A percentile compares a stretch with the other conserved stretches of the same genome.
Conservation (phyloP, 2,329 filamentous ascomycete genomes). For the Rosellinia necatrix region DNA sequence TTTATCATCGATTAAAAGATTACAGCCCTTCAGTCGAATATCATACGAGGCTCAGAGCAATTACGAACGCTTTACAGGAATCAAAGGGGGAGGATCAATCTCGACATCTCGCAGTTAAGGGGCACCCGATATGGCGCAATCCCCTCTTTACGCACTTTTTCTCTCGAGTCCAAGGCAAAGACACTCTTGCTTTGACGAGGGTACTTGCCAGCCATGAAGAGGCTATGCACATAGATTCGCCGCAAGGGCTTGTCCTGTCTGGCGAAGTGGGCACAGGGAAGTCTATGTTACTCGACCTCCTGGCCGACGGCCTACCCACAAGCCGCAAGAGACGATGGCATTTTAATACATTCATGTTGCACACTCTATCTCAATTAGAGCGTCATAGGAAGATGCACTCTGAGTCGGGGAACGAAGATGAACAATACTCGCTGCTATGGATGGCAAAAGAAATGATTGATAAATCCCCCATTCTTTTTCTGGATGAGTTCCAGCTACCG, state of each 20-base stretch:
- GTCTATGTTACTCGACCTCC: constrained; percentile 80
- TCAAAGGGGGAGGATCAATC: constrained; percentile 40
- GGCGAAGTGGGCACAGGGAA: constrained; percentile 85
- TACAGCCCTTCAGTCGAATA: constrained; percentile 77
- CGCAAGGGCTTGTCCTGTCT: constrained; percentile 75
- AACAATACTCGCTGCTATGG: constrained; percentile 72
- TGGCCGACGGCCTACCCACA: constrained; percentile 78
- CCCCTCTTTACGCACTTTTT: constrained; percentile 65
- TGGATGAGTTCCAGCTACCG: constrained; percentile 84
- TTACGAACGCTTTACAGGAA: constrained; percentile 55
- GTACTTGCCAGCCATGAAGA: constrained; percentile 73
- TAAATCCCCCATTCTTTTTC: constrained; percentile 74
- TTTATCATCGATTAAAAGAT: constrained; percentile 77
- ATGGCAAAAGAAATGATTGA: constrained; percentile 77
- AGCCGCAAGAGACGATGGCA: constrained; percentile 76
- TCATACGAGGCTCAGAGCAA: constrained; percentile 64
- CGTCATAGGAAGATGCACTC: constrained; percentile 55
- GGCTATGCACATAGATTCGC: constrained; percentile 72
- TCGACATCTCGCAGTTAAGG: constrained; percentile 52
- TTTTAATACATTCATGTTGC: constrained; percentile 86
- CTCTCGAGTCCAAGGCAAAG: constrained; percentile 56
- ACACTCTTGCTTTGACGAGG: constrained; percentile 67
- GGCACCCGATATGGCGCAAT: constrained; percentile 62
- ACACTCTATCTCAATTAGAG: constrained; percentile 74
- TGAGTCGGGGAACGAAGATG: constrained; percentile 32